phyloP scores from a whole-genome alignment of 805 yeast genomes.

The Schizosaccharomyces octosporus region DNA sequence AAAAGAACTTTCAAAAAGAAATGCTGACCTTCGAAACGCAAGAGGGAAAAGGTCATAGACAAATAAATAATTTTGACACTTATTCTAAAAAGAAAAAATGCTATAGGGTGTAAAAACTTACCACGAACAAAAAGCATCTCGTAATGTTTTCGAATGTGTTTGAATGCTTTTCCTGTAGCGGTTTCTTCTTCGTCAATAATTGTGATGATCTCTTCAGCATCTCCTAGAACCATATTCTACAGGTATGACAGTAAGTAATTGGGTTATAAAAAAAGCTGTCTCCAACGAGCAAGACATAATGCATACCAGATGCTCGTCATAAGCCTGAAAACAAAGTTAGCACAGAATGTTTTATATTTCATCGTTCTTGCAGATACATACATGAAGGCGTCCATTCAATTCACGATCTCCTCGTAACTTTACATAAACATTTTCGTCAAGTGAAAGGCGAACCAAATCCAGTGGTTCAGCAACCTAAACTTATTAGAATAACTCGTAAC shows the following conservation, averaged over 20 bases:
- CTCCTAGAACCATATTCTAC: constrained; percentile 65
- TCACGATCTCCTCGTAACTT: constrained; percentile 89
- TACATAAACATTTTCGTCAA: constrained; percentile 69
- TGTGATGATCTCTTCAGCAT: constrained; percentile 66
- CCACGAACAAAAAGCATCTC: constrained; percentile 77
- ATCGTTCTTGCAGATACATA: constrained; percentile 35
- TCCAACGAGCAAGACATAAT: neutral
- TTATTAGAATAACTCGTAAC: neutral
- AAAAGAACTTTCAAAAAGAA: too few relatives aligned
- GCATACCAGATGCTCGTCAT: constrained; percentile 2
- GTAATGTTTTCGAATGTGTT: constrained; percentile 28
- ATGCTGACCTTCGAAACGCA: too few relatives aligned
- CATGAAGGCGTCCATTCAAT: constrained; percentile 69
- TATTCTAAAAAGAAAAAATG: too few relatives aligned
- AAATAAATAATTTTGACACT: neutral
- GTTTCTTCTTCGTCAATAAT: constrained; percentile 25
- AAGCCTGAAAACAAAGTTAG: constrained; percentile 1
- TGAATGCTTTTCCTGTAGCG: constrained; percentile 7
- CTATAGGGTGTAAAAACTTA: neutral
- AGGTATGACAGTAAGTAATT: neutral
- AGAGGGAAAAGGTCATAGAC: neutral
- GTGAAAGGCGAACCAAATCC: constrained; percentile 59
- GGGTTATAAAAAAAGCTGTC: neutral
- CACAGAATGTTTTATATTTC: constrained; percentile 48
- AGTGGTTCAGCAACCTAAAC: constrained; percentile 41